phyloP scores from a whole-genome alignment of 345 rosid species.

The Gossypium longicalyx region DNA sequence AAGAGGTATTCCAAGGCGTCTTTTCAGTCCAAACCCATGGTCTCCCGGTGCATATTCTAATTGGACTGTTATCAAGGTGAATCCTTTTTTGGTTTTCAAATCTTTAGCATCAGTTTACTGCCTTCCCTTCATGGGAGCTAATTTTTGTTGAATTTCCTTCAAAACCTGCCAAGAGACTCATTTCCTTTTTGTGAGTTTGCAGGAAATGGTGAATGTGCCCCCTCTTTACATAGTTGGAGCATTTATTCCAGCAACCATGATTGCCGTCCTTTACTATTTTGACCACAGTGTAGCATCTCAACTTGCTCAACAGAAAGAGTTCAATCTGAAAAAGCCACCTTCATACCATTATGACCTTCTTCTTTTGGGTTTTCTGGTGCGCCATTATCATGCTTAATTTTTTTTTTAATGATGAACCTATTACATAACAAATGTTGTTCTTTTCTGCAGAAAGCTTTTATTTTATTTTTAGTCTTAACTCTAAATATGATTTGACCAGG shows the following conservation, averaged over 20 bases:
- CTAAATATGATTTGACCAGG: conserved; percentile 32
- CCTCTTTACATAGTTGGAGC: conserved; percentile 60
- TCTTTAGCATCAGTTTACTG: background rate
- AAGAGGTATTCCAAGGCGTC: conserved; percentile 72
- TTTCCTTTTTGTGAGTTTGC: conserved; percentile 18
- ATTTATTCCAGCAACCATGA: conserved; percentile 71
- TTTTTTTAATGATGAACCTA: background rate
- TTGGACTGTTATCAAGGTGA: conserved; percentile 76
- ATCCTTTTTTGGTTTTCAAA: background rate
- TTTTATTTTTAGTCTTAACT: background rate
- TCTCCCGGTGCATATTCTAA: conserved; percentile 28
- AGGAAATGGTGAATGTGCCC: conserved; percentile 79
- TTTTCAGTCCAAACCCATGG: conserved; percentile 60
- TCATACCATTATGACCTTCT: conserved; percentile 77
- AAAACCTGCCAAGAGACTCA: conserved; percentile 14
- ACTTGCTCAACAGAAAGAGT: conserved; percentile 81
- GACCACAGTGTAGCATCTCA: conserved; percentile 86
- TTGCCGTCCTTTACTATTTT: conserved; percentile 76
- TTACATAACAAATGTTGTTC: background rate
- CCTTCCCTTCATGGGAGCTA: background rate
- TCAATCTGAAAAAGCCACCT: conserved; percentile 77
- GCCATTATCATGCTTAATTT: conserved; percentile 7
- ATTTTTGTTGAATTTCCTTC: conserved; percentile 3
- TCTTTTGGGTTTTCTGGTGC: conserved; percentile 66
- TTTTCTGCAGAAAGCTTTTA: background rate